Conservation (phyloP, 768 basidiomycete genomes). For the Boletus sp. region DNA sequence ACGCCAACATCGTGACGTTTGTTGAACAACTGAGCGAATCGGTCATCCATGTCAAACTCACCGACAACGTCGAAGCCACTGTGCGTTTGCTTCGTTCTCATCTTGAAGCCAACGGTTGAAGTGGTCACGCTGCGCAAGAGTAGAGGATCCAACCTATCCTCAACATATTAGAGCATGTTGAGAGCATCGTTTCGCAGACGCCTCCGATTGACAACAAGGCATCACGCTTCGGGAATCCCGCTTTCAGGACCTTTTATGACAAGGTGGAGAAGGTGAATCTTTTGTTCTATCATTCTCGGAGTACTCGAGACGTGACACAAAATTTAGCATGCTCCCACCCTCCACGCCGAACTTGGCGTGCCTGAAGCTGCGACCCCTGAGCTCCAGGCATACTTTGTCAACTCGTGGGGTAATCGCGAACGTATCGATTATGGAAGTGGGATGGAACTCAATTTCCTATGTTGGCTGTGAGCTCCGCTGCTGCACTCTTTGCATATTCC, state of each 20-base stretch:
- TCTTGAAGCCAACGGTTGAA: background rate
- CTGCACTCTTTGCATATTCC: background rate
- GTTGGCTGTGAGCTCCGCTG: constrained; percentile 76
- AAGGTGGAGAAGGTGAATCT: constrained; percentile 60
- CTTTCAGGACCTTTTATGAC: constrained; percentile 91
- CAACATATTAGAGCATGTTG: constrained; percentile 61
- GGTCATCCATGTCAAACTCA: constrained; percentile 74
- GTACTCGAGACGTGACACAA: constrained; percentile 1
- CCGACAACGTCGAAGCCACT: constrained; percentile 57
- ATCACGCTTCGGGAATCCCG: constrained; percentile 96
- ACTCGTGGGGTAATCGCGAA: constrained; percentile 88
- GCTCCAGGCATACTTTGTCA: constrained; percentile 75
- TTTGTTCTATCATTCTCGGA: background rate
- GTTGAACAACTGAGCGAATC: constrained; percentile 74
- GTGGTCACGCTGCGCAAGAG: constrained; percentile 10
- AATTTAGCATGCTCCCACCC: constrained; percentile 45
- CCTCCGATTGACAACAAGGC: constrained; percentile 89
- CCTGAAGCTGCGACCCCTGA: constrained; percentile 62
- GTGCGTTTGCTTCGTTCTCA: constrained; percentile 43
- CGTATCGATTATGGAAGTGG: constrained; percentile 99
- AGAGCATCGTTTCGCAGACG: constrained; percentile 60
- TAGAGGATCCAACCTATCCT: constrained; percentile 69
- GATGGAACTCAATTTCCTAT: constrained; percentile 97
- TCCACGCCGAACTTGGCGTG: constrained; percentile 65
- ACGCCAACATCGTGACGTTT: constrained; percentile 64